Conservation (phyloP, 1,139 yeast genomes). For the Yamadazyma dendronema region DNA sequence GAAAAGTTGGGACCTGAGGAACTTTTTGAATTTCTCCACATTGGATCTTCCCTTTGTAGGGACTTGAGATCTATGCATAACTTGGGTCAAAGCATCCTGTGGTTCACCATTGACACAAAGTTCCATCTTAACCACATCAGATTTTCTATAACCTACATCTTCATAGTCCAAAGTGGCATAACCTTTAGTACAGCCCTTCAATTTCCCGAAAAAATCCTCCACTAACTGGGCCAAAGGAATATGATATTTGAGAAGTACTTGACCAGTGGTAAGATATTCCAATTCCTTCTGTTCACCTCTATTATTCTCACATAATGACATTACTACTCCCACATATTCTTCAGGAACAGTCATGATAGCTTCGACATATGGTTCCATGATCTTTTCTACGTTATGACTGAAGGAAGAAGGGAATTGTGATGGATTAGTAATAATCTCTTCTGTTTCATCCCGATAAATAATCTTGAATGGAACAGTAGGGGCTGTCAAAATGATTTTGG, state of each 20-base stretch:
- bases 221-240: conserved; percentile 87
- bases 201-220: conserved; percentile 91
- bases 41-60: conserved; percentile 73
- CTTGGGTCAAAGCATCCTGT: conserved; percentile 90
- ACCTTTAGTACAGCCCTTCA: conserved; percentile 87
- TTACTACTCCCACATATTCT: conserved; percentile 84
- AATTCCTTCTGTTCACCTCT: conserved; percentile 82
- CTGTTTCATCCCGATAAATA: conserved; percentile 61
- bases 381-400: conserved; percentile 46
- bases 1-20: conserved; percentile 74
- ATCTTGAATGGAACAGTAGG: conserved; percentile 94
- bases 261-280: conserved; percentile 77
- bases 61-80: conserved; percentile 79
- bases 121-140: conserved; percentile 85
- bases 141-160: conserved; percentile 79
- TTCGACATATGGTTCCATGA: conserved; percentile 88
- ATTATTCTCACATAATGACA: conserved; percentile 78
- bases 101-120: conserved; percentile 85
- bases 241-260: conserved; percentile 74
- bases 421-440: conserved; percentile 75
- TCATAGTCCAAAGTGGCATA: conserved; percentile 95
- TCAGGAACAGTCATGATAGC: conserved; percentile 90
- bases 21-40: conserved; percentile 79
- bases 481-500: conserved; percentile 86
- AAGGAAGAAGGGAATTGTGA: conserved; percentile 75